Conservation (phyloP, 768 basidiomycete species). For the Xerocomellus amylosporus region DNA sequence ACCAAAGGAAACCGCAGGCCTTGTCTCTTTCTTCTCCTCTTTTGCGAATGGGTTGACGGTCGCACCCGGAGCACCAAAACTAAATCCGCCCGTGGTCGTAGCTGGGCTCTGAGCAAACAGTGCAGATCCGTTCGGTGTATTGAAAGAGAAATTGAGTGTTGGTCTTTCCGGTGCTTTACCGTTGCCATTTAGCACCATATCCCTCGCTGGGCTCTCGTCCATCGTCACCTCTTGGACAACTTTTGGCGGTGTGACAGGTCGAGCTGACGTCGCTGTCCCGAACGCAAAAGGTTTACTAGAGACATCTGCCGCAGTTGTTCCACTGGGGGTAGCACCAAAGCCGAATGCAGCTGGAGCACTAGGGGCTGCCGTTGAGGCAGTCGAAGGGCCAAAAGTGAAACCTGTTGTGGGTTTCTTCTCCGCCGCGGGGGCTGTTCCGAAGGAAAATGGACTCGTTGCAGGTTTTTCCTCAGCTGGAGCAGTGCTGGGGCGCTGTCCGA, state of each 20-base stretch:
- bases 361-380: constrained; percentile 34
- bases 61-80: constrained; percentile 30
- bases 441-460: constrained; percentile 20
- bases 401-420: constrained; percentile 36
- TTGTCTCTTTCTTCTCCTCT: constrained; percentile 46
- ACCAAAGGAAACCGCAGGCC: constrained; percentile 40
- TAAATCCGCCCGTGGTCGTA: constrained; percentile 33
- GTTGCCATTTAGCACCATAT: constrained; percentile 45
- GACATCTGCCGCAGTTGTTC: constrained; percentile 39
- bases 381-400: constrained; percentile 45
- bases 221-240: constrained; percentile 67
- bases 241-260: constrained; percentile 66
- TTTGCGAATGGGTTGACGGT: constrained; percentile 48
- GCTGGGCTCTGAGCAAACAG: constrained; percentile 36
- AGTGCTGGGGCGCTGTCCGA: constrained; percentile 34
- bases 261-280: constrained; percentile 39
- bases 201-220: constrained; percentile 79
- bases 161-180: constrained; percentile 39
- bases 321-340: constrained; percentile 44
- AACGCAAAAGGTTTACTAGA: constrained; percentile 56
- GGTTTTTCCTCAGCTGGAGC: constrained; percentile 26
- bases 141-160: constrained; percentile 50
- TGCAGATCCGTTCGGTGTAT: constrained; percentile 34
- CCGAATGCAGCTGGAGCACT: constrained; percentile 38
- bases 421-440: constrained; percentile 34